Evolutionary conservation across 495 filamentous ascomycete species (phyloP), one percentile per base, ranked within the genome.

Genomic region (Aspergillus biplanus): DNA sequence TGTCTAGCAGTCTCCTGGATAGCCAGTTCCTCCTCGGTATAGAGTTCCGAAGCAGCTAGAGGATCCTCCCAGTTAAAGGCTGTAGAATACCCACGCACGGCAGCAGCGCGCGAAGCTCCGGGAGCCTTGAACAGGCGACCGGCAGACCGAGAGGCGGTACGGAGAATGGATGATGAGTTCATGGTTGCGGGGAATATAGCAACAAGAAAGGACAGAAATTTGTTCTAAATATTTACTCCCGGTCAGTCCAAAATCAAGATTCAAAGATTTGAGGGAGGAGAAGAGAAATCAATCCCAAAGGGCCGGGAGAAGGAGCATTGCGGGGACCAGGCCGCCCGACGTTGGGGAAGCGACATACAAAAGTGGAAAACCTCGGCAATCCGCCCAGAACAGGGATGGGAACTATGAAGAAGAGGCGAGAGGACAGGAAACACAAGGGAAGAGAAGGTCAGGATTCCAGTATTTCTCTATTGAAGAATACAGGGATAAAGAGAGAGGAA

Each of bases 51-150:
- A 11, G 90, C 82, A 33, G 79, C 83, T 39, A 98, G 81, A 12
- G 95, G 95, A 72, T 99, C 96, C 71, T 96, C 84, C 96, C 95
- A 99, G 73, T 94, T 86, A 75, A 97, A 97, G 13, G 80, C 71
- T 42, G 81, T 85, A 35, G 84, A 78, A 59, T 85, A 85, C 18
- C 76, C 78, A 76, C 65, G 73, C 66, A 50, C 57, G 11, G 61
- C 57, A 15, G 48, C 16, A 31, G 9, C 42, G 42, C 54, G 63
- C 48, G 64, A 59, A 33, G 52, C 39, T 57, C 48, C 56, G 52
- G 55, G 44, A 32, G 59, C 13, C 52, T 34, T 64, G 21, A 21
- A 15, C 7, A 62, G 48, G 60, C 61, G 66, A 52, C 39, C 59
- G 33, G 66, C 65, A 33, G 74, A 73, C 65, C 76, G 77, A 48